phyloP scores from a whole-genome alignment of 164 flowering plant genomes.

The Kalanchoe fedtschenkoi region DNA sequence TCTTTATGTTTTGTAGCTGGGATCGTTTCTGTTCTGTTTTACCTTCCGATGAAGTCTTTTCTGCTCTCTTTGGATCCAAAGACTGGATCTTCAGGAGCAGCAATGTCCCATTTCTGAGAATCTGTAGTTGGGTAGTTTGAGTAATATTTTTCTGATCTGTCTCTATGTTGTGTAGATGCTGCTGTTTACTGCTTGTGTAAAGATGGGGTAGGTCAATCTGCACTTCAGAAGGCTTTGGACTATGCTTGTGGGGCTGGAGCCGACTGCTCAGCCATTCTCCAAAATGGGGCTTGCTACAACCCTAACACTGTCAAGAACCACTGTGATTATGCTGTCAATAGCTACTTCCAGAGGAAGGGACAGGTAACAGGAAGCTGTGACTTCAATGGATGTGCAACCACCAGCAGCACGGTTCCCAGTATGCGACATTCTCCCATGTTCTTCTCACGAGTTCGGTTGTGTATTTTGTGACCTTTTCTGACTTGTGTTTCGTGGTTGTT shows the following conservation, averaged over 20 bases:
- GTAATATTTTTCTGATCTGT: neutral
- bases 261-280: constrained; percentile 48
- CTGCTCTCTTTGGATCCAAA: neutral
- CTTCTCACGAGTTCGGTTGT: neutral
- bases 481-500: constrained; percentile 6
- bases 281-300: constrained; percentile 33
- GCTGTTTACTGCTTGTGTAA: constrained; percentile 45
- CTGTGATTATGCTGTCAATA: constrained; percentile 74
- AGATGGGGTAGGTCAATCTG: constrained; percentile 29
- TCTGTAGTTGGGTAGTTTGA: neutral
- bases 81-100: neutral
- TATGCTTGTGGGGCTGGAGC: constrained; percentile 90
- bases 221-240: constrained; percentile 55
- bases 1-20: neutral
- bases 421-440: constrained; percentile 1
- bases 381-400: constrained; percentile 40
- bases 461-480: neutral
- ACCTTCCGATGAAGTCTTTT: neutral
- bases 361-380: constrained; percentile 50
- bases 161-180: neutral
- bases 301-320: constrained; percentile 73
- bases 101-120: neutral
- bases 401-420: constrained; percentile 33
- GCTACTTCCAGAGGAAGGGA: constrained; percentile 58
- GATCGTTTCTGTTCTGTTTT: neutral